Base-by-base conservation (phyloP, 768 basidiomycete species). In the Filobasidium floriforme region DNA sequence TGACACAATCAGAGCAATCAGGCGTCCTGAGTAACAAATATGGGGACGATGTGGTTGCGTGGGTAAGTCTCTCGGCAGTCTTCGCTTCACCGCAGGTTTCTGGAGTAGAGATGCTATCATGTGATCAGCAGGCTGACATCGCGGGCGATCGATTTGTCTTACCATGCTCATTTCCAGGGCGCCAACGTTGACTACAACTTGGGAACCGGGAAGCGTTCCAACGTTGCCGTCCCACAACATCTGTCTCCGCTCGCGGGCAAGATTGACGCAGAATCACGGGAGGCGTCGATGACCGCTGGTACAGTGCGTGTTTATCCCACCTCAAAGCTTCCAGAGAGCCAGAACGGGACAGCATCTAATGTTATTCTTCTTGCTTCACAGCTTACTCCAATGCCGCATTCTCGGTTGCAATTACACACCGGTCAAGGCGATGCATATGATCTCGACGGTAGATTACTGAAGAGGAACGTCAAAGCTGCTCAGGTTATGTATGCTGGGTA, bases 141-240 rank as follows among this genome's bases (percentile, higher is more conserved):
- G n/a, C n/a, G n/a, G n/a, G n/a, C n/a, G n/a, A n/a, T n/a, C n/a
- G n/a, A n/a, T n/a, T n/a, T n/a, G n/a, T n/a, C n/a, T n/a, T n/a
- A n/a, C n/a, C n/a, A n/a, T n/a, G n/a, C n/a, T n/a, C n/a, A n/a
- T n/a, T n/a, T n/a, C n/a, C n/a, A n/a, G 77, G 79, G 67, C 15
- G 63, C 63, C 6, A 59, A 59, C 26, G 59, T 26, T 11, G 72
- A 76, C 46, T 77, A 74, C 52, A 77, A 81, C 71, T 74, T 81
- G 28, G 81, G 80, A 0, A 81, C 78, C 28, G 79, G 79, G 14
- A 80, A 79, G 49, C 70, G 80, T 12, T 77, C 77, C 18, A 80
- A 79, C 64, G 70, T 79, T 10, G 74, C 80, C 7, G 73, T 79
- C 12, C 81, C 81, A 0, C 80, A 80, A 65, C 79, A 81, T 63